Percentiles rank a stretch among this genome's conserved stretches.
These are phyloP conservation scores for Aspergillus fijiensis DNA, from an alignment of 2,329 filamentous ascomycete species.

Conservation along the genomic window DNA sequence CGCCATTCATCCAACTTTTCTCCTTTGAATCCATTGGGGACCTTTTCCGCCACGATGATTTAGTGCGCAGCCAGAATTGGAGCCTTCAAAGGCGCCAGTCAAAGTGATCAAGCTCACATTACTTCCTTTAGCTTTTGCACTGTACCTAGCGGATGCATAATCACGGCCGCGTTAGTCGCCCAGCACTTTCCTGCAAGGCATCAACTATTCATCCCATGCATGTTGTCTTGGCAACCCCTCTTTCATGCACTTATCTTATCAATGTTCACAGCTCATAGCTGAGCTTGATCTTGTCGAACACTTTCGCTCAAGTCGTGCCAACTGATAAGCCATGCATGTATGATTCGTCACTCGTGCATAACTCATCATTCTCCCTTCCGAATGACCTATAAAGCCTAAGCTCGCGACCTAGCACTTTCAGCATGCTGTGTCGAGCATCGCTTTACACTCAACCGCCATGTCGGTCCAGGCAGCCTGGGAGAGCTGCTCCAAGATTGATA, in stretches of 20 bases:
- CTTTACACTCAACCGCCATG: slow-evolving; percentile 8
- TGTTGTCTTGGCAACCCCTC: background rate
- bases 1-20: too few relatives aligned
- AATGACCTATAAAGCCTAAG: background rate
- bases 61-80: too few relatives aligned
- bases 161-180: background rate
- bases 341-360: background rate
- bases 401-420: background rate
- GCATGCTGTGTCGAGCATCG: background rate
- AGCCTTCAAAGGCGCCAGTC: too few relatives aligned
- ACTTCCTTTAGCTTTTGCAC: background rate
- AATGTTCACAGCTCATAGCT: background rate
- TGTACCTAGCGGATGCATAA: too few relatives aligned
- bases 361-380: background rate
- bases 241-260: background rate
- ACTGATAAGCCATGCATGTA: slow-evolving; percentile 2
- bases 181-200: background rate
- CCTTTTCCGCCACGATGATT: too few relatives aligned
- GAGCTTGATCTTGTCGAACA: background rate
- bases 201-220: background rate
- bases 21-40: too few relatives aligned
- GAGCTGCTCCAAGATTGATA: slow-evolving; percentile 54
- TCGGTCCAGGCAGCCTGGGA: slow-evolving; percentile 49
- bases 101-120: too few relatives aligned
- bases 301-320: background rate